These are phyloP conservation scores for Arachis stenosperma DNA, from an alignment of 306 rosid species.

Conservation along the genomic window DNA sequence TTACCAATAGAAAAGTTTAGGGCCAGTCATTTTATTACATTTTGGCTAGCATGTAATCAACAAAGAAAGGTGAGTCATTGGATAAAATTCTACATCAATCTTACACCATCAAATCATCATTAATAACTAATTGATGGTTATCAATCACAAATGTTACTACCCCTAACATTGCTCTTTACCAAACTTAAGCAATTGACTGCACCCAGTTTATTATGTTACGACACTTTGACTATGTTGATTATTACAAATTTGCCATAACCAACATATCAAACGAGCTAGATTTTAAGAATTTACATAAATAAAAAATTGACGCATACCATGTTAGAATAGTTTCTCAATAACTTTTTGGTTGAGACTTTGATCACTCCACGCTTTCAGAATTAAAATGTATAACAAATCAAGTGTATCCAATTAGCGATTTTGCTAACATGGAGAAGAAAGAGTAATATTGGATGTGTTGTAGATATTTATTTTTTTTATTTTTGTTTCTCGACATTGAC, in stretches of 20 bases:
- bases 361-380: slow-evolving; percentile 36
- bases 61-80: too few species aligned
- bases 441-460: slow-evolving; percentile 29
- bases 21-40: too few species aligned
- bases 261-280: slow-evolving; percentile 22
- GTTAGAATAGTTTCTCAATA: slow-evolving; percentile 22
- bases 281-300: neutral
- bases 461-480: slow-evolving; percentile 16
- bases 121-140: too few species aligned
- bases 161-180: neutral
- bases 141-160: too few species aligned
- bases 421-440: slow-evolving; percentile 42
- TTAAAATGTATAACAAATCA: slow-evolving; percentile 21
- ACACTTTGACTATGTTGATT: slow-evolving; percentile 19
- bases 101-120: too few species aligned
- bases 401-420: slow-evolving; percentile 43
- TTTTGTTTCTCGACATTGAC: slow-evolving; percentile 41
- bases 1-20: neutral
- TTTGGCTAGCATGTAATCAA: too few species aligned
- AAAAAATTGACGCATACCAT: slow-evolving; percentile 3
- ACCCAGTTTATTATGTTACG: slow-evolving; percentile 17
- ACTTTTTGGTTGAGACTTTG: slow-evolving; percentile 39
- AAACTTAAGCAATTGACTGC: slow-evolving; percentile 37
- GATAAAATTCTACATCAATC: too few species aligned
- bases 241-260: slow-evolving; percentile 38